Evolutionary conservation across 2,329 filamentous ascomycete genomes (phyloP).

Genomic region (Biscogniauxia mediterranea): DNA sequence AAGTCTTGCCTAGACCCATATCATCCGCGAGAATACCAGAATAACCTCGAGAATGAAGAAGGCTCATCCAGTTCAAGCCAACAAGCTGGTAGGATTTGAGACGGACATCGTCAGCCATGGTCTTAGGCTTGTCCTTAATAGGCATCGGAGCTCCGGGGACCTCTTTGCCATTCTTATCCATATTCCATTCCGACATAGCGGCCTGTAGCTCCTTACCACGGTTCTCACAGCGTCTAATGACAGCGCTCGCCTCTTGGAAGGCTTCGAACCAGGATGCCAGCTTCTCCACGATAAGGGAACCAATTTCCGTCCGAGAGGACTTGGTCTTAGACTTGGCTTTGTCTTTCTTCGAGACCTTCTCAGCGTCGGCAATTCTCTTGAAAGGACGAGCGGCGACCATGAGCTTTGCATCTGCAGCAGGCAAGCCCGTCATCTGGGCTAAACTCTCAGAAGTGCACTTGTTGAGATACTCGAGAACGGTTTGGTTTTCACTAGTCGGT

Average conservation of each 20-base stretch:
- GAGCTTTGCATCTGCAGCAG: slow-evolving; percentile 64
- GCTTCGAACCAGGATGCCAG: slow-evolving; percentile 47
- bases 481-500: slow-evolving; percentile 21
- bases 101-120: slow-evolving; percentile 72
- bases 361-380: slow-evolving; percentile 57
- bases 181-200: slow-evolving; percentile 29
- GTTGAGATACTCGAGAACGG: slow-evolving; percentile 80
- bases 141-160: slow-evolving; percentile 39
- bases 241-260: slow-evolving; percentile 43
- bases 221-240: slow-evolving; percentile 44
- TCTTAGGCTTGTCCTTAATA: slow-evolving; percentile 63
- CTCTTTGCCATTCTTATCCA: slow-evolving; percentile 37
- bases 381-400: slow-evolving; percentile 29
- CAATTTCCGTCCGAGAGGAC: slow-evolving; percentile 24
- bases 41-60: slow-evolving; percentile 76
- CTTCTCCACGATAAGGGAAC: slow-evolving; percentile 35
- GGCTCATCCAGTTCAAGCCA: slow-evolving; percentile 88
- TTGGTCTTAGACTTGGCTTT: slow-evolving; percentile 35
- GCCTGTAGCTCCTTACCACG: slow-evolving; percentile 36
- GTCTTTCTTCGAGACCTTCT: slow-evolving; percentile 52
- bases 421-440: slow-evolving; percentile 75
- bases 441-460: slow-evolving; percentile 72
- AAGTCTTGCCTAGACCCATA: slow-evolving; percentile 96
- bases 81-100: slow-evolving; percentile 95
- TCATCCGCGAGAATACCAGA: slow-evolving; percentile 95